A percentile compares a stretch with the other conserved stretches of the same genome.
Conservation (phyloP, 805 yeast species). For the Blastobotrys peoriensis region DNA sequence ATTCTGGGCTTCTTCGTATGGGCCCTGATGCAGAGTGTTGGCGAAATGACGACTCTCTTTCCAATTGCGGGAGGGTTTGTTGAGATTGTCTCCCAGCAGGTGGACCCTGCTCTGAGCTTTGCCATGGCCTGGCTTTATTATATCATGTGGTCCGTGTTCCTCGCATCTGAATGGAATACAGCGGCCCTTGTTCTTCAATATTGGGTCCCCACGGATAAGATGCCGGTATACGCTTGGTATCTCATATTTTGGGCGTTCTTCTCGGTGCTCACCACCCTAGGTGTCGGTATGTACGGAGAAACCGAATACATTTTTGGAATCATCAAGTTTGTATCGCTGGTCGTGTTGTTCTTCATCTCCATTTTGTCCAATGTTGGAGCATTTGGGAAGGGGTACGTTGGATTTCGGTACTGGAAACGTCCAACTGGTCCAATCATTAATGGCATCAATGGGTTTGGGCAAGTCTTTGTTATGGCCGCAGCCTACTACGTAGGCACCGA, state of each 20-base stretch:
- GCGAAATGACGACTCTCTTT: slow-evolving; percentile 71
- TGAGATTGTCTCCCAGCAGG: slow-evolving; percentile 65
- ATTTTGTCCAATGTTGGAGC: slow-evolving; percentile 93
- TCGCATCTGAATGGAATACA: slow-evolving; percentile 78
- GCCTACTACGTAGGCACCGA: slow-evolving; percentile 86
- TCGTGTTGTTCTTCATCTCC: slow-evolving; percentile 65
- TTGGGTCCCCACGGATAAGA: slow-evolving; percentile 78
- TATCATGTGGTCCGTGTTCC: slow-evolving; percentile 65
- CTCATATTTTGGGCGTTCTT: slow-evolving; percentile 60
- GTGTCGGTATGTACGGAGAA: slow-evolving; percentile 74
- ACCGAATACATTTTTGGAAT: slow-evolving; percentile 73
- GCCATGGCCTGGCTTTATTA: slow-evolving; percentile 78
- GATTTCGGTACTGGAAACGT: slow-evolving; percentile 50
- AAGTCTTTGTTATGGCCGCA: slow-evolving; percentile 63
- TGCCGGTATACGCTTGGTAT: slow-evolving; percentile 63
- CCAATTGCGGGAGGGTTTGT: slow-evolving; percentile 77
- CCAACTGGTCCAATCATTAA: slow-evolving; percentile 56
- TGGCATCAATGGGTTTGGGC: too few relatives aligned
- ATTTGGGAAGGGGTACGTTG: slow-evolving; percentile 58
- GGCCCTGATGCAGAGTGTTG: slow-evolving; percentile 60
- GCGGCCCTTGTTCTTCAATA: slow-evolving; percentile 73
- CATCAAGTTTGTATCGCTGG: slow-evolving; percentile 64
- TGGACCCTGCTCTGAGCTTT: slow-evolving; percentile 68
- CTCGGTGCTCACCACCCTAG: slow-evolving; percentile 59
- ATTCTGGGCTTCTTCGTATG: slow-evolving; percentile 68